These are phyloP conservation scores for Kwoniella sp. DNA, from an alignment of 768 basidiomycete genomes.

Conservation along the genomic window DNA sequence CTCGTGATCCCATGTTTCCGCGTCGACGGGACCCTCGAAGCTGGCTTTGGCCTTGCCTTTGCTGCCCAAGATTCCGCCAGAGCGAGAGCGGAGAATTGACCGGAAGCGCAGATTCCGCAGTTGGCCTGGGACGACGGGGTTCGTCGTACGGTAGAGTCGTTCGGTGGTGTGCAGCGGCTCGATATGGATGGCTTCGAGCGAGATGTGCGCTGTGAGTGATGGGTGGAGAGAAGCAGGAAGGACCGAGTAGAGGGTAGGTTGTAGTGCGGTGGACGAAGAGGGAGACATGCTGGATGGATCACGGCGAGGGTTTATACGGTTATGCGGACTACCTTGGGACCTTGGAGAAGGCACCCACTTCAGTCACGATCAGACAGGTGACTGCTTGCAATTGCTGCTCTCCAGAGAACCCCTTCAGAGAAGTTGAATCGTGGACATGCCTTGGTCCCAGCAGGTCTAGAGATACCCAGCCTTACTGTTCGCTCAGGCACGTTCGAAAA, in stretches of 20 bases:
- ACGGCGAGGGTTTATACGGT: too few species aligned
- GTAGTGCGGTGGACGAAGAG: conserved; percentile 8
- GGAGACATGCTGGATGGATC: neutral
- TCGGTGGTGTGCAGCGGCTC: conserved; percentile 18
- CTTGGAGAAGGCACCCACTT: too few species aligned
- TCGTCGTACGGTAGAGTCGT: conserved; percentile 17
- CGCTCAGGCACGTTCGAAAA: too few species aligned
- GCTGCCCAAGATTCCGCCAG: too few species aligned
- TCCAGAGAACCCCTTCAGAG: too few species aligned
- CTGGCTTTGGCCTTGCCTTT: conserved; percentile 1
- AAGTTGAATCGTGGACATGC: too few species aligned
- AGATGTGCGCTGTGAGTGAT: conserved; percentile 21
- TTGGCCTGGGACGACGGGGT: conserved; percentile 31
- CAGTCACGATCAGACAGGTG: too few species aligned
- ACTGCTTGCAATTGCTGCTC: too few species aligned
- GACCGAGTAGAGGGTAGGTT: conserved; percentile 34
- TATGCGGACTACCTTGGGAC: too few species aligned
- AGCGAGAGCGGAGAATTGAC: neutral
- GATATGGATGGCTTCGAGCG: conserved; percentile 26
- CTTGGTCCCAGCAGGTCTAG: too few species aligned
- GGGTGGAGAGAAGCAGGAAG: conserved; percentile 18
- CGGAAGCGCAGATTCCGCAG: conserved; percentile 21
- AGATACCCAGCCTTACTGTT: too few species aligned
- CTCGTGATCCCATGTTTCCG: conserved; percentile 10
- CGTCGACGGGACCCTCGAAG: too few species aligned